These are phyloP conservation scores for Stephanodiscus minutulus DNA, from an alignment of 108 stramenopile species.

Conservation along the genomic window DNA sequence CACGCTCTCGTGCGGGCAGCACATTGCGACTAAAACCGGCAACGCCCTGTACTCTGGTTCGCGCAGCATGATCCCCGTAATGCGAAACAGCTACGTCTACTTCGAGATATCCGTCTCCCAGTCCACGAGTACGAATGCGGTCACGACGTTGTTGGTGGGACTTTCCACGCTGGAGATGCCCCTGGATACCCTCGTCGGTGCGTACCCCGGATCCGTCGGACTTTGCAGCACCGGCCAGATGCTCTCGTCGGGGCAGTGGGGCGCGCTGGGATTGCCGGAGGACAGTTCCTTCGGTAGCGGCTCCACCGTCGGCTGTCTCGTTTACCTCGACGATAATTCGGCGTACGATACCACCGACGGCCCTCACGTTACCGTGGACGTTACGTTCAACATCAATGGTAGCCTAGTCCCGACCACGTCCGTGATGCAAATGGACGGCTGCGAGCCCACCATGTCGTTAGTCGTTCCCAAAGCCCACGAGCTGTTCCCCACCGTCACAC, in stretches of 20 bases:
- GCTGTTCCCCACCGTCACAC: slow-evolving; percentile 89
- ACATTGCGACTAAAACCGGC: slow-evolving; percentile 91
- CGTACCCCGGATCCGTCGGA: slow-evolving; percentile 91
- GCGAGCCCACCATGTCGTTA: slow-evolving; percentile 58
- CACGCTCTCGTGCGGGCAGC: slow-evolving; percentile 86
- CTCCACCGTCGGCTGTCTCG: slow-evolving; percentile 91
- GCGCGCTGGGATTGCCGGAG: slow-evolving; percentile 61
- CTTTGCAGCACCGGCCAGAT: slow-evolving; percentile 94
- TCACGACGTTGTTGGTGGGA: slow-evolving; percentile 82
- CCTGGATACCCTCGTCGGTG: slow-evolving; percentile 91
- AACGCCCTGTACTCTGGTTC: slow-evolving; percentile 83
- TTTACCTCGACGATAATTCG: slow-evolving; percentile 86
- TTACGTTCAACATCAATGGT: slow-evolving; percentile 91
- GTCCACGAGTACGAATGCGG: slow-evolving; percentile 48
- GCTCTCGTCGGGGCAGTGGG: slow-evolving; percentile 80
- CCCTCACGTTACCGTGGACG: slow-evolving; percentile 81
- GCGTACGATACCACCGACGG: slow-evolving; percentile 92
- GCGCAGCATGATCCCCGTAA: slow-evolving; percentile 89
- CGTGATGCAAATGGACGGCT: slow-evolving; percentile 19
- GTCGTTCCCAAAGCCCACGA: slow-evolving; percentile 87
- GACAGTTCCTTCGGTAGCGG: slow-evolving; percentile 68
- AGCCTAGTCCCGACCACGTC: slow-evolving; percentile 36
- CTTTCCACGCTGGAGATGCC: slow-evolving; percentile 96
- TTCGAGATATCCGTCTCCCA: slow-evolving; percentile 91
- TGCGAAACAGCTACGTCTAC: slow-evolving; percentile 92